Evolutionary conservation across 192 early-diverging fungal species (phyloP).

Genomic region (Rhizophagus sp.): DNA sequence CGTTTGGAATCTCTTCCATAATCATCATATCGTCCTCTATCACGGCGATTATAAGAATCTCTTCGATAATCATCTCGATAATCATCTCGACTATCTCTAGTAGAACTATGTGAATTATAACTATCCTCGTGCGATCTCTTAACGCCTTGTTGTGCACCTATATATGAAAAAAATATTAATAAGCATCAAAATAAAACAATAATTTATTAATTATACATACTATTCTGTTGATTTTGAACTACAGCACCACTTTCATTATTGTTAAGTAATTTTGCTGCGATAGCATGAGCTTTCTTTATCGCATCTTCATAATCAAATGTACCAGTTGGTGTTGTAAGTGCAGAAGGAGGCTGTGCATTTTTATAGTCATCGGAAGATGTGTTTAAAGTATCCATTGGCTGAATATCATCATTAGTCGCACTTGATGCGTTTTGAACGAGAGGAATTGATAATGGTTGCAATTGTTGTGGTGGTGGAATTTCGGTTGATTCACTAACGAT

Average conservation of each 20-base stretch:
- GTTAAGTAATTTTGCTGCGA: conserved; percentile 67
- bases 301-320: conserved; percentile 65
- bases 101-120: conserved; percentile 20
- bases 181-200: not conserved
- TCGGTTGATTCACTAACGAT: not conserved
- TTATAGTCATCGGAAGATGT: not conserved
- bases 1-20: conserved; percentile 30
- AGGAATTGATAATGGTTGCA: too few relatives aligned
- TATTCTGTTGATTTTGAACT: conserved; percentile 32
- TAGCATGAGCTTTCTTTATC: conserved; percentile 74
- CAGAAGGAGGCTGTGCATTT: not conserved
- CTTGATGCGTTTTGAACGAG: not conserved
- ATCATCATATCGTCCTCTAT: conserved; percentile 30
- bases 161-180: not conserved
- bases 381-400: not conserved
- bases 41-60: conserved; percentile 23
- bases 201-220: not conserved
- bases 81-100: conserved; percentile 35
- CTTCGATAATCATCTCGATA: conserved; percentile 34
- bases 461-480: not conserved
- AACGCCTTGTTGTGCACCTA: conserved; percentile 23
- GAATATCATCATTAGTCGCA: not conserved
- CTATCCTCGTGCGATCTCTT: conserved; percentile 27
- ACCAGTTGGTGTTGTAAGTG: conserved; percentile 15
- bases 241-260: conserved; percentile 18